Conservation (phyloP, 2,329 filamentous ascomycete genomes). For the Penicillium vulpinum region DNA sequence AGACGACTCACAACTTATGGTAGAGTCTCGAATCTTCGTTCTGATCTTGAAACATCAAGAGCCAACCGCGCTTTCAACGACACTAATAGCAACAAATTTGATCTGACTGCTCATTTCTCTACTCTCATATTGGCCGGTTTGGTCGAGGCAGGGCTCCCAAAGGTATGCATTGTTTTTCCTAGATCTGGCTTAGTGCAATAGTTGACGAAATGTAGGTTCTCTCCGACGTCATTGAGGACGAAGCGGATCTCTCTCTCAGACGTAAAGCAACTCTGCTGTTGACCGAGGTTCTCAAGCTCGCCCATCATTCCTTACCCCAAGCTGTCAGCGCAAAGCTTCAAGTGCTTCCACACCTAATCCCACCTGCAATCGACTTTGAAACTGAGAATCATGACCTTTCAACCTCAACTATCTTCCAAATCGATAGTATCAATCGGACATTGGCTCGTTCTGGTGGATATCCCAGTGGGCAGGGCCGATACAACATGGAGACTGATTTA, state of each 20-base stretch:
- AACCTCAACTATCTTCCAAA: slow-evolving; percentile 91
- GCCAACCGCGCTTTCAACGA: slow-evolving; percentile 60
- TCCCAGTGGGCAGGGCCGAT: slow-evolving; percentile 40
- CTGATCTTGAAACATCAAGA: slow-evolving; percentile 54
- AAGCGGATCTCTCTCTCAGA: slow-evolving; percentile 59
- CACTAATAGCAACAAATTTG: slow-evolving; percentile 63
- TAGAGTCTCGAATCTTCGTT: slow-evolving; percentile 81
- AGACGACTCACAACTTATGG: slow-evolving; percentile 92
- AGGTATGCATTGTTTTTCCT: slow-evolving; percentile 32
- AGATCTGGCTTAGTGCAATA: background rate
- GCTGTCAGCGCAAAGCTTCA: slow-evolving; percentile 83
- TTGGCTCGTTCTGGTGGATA: slow-evolving; percentile 73
- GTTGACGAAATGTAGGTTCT: slow-evolving; percentile 42
- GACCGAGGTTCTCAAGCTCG: slow-evolving; percentile 85
- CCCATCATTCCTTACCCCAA: slow-evolving; percentile 79
- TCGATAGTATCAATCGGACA: slow-evolving; percentile 94
- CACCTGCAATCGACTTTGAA: slow-evolving; percentile 70
- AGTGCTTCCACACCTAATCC: slow-evolving; percentile 80
- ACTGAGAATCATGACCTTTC: slow-evolving; percentile 74
- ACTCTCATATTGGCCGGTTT: slow-evolving; percentile 83
- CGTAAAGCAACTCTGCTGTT: slow-evolving; percentile 88
- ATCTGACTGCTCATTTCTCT: slow-evolving; percentile 91
- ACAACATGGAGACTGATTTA: slow-evolving; percentile 48
- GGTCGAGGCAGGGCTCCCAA: slow-evolving; percentile 74
- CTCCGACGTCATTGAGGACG: slow-evolving; percentile 52